Base-by-base conservation (phyloP, 257 asterid species). In the Nicotiana tomentosiformis region DNA sequence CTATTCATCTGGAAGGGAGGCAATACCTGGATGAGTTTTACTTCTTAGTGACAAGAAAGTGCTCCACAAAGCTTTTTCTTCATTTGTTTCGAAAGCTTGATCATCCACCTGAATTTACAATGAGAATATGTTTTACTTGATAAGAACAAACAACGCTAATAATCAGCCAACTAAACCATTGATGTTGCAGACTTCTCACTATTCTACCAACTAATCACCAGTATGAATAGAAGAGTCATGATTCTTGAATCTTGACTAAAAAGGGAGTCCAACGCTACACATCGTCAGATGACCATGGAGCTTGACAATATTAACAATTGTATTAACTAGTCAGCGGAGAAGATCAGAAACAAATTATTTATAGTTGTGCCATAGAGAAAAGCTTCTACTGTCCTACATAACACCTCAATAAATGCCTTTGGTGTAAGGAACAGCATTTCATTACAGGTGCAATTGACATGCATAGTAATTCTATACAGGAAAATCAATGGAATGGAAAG, bases 41-140 rank as follows among this genome's bases (percentile, higher is more conserved):
- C 90, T 91, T 85, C 90, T 91, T 87, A 94, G 82, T 39, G 92
- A 89, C 83, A 88, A 86, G 85, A 82, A 94, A 68, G 94, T 91
- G 88, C 87, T 90, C 99, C 99, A 96, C 82, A 96, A 85, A 82
- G 91, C 90, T 68, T 87, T 87, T 89, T 96, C 98, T 90, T 94
- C 99, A 37, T 84, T 72, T 62, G 97, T 89, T 84, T 90, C 97
- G 67, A 96, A 94, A 84, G 89, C 94, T 76, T 92, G 81, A 86
- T 93, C 99, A 37, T 96, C 97, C 91, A 96, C 99, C 99, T 96
- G 49, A 82, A 56, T 46, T 74, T 55, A 14, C 4, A 49, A 74
- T 43, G 23, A 49, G 29, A 74, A 46, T 23, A 74, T 49, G 62
- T 7, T 49, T 46, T 74, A 26, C 61, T 72, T 43, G 2, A 7